Percentiles rank a stretch among this genome's conserved stretches.
Conservation (phyloP, 73 alveolate species). For the Stentor coeruleus region DNA sequence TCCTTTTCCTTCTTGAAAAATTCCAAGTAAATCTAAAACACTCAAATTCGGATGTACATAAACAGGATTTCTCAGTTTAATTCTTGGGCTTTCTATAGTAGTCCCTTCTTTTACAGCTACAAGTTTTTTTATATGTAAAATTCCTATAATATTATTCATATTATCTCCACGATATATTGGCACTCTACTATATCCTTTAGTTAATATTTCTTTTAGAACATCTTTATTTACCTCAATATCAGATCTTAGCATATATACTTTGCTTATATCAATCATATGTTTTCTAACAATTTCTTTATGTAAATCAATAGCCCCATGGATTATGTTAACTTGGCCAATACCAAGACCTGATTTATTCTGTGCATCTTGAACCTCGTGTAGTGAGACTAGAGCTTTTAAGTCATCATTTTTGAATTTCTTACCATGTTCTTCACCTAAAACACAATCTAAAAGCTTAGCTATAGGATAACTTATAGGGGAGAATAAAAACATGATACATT, state of each 20-base stretch:
- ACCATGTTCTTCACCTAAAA: slow-evolving; percentile 41
- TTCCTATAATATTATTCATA: slow-evolving; percentile 2
- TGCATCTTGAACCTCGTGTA: slow-evolving; percentile 5
- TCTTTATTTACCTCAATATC: background rate
- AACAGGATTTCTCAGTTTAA: slow-evolving; percentile 11
- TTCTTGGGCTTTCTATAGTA: background rate
- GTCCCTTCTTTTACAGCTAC: background rate
- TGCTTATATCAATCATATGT: background rate
- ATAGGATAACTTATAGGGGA: slow-evolving; percentile 61
- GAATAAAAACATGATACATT: slow-evolving; percentile 42
- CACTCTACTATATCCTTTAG: slow-evolving; percentile 4
- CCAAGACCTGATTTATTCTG: slow-evolving; percentile 18
- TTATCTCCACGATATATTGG: slow-evolving; percentile 9
- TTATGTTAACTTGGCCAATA: background rate
- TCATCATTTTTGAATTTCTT: slow-evolving; percentile 19
- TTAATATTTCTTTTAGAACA: background rate
- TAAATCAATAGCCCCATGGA: slow-evolving; percentile 20
- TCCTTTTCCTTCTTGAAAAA: slow-evolving; percentile 13
- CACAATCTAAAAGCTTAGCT: slow-evolving; percentile 50
- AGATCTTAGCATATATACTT: slow-evolving; percentile 8
- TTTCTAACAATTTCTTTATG: background rate
- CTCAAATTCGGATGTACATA: background rate
- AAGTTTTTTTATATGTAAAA: background rate
- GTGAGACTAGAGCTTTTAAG: slow-evolving; percentile 25
- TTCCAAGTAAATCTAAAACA: background rate